These are phyloP conservation scores for Populus davidiana DNA, from an alignment of 345 rosid species.

Conservation along the genomic window DNA sequence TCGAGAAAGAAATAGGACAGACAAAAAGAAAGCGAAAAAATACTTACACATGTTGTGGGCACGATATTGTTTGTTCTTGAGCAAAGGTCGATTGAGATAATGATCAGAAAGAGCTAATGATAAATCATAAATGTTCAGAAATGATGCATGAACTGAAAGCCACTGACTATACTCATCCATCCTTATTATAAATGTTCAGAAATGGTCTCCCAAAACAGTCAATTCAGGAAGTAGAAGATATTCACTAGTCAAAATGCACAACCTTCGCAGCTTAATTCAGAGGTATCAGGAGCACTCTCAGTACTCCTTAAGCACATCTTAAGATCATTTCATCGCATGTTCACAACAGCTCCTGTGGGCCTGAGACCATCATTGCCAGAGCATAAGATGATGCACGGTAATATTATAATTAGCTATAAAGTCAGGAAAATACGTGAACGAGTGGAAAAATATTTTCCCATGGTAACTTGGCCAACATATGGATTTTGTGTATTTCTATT, in stretches of 20 bases:
- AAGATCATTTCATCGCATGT: slow-evolving; percentile 67
- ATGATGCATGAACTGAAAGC: slow-evolving; percentile 26
- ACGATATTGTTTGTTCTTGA: not conserved
- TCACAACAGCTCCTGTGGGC: slow-evolving; percentile 79
- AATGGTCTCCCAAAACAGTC: not conserved
- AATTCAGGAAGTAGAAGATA: not conserved
- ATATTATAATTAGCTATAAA: not conserved
- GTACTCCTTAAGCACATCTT: slow-evolving; percentile 84
- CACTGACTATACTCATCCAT: slow-evolving; percentile 86
- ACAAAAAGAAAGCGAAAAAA: not conserved
- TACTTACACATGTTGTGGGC: not conserved
- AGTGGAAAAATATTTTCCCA: not conserved
- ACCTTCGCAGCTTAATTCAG: slow-evolving; percentile 73
- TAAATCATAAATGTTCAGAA: not conserved
- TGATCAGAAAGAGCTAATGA: not conserved
- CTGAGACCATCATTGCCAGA: slow-evolving; percentile 33
- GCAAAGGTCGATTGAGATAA: not conserved
- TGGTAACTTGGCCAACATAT: not conserved
- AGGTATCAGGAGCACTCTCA: slow-evolving; percentile 55
- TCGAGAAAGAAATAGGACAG: not conserved
- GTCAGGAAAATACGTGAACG: not conserved
- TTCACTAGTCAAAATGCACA: slow-evolving; percentile 3
- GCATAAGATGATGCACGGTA: not conserved
- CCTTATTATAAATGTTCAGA: slow-evolving; percentile 50
- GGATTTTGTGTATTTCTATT: not conserved